These are phyloP conservation scores for Dictyostelium brefeldianum DNA, from an alignment of 78 protist species.

Conservation along the genomic window DNA sequence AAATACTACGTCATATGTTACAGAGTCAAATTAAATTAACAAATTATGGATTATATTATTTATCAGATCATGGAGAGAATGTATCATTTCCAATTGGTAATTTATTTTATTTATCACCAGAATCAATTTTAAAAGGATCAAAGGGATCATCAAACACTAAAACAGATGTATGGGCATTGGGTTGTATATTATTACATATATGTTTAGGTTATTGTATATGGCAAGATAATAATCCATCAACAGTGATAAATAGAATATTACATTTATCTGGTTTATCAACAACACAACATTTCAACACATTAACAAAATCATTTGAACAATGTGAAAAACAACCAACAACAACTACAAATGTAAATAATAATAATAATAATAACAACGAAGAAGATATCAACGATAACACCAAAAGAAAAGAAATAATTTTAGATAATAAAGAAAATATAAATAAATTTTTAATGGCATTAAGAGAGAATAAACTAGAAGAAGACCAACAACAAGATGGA, in stretches of 20 bases:
- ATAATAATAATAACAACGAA: neutral
- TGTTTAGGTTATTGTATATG: conserved; percentile 45
- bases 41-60: conserved; percentile 58
- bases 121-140: conserved; percentile 23
- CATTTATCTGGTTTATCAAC: conserved; percentile 39
- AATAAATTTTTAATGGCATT: conserved; percentile 2
- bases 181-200: conserved; percentile 53
- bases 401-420: neutral
- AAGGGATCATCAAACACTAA: conserved; percentile 67
- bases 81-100: conserved; percentile 82
- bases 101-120: conserved; percentile 62
- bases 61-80: conserved; percentile 74
- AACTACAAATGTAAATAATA: neutral
- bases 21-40: conserved; percentile 54
- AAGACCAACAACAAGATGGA: neutral
- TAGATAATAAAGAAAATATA: neutral
- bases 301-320: conserved; percentile 19
- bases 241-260: conserved; percentile 35
- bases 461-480: neutral
- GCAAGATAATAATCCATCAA: conserved; percentile 37
- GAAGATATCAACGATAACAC: neutral
- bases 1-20: too few species aligned
- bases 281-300: conserved; percentile 18
- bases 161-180: conserved; percentile 76
- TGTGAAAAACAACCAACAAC: neutral